Conservation (phyloP, 805 yeast species). For the Candida insectorum region DNA sequence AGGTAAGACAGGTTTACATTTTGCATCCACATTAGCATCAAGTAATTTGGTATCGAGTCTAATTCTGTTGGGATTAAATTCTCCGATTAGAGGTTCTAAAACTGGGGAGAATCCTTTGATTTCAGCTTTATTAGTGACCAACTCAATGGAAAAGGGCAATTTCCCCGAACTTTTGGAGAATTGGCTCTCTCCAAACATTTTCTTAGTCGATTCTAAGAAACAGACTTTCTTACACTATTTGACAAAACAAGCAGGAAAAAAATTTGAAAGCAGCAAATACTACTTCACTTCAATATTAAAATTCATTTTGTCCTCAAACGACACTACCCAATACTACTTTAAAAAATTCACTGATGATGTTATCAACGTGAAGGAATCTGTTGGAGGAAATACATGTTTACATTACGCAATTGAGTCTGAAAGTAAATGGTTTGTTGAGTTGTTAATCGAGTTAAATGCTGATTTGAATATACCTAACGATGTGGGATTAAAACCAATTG, state of each 20-base stretch:
- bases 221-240: constrained; percentile 87
- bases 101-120: constrained; percentile 45
- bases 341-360: constrained; percentile 18
- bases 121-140: constrained; percentile 80
- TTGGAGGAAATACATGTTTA: constrained; percentile 35
- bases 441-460: constrained; percentile 33
- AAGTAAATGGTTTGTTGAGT: constrained; percentile 33
- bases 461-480: constrained; percentile 72
- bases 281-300: constrained; percentile 33
- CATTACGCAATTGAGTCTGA: constrained; percentile 41
- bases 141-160: constrained; percentile 73
- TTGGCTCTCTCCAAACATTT: constrained; percentile 60
- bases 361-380: constrained; percentile 33
- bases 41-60: constrained; percentile 31
- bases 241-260: constrained; percentile 33
- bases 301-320: constrained; percentile 22
- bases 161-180: constrained; percentile 65
- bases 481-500: constrained; percentile 81
- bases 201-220: constrained; percentile 53
- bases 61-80: constrained; percentile 30
- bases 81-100: constrained; percentile 37
- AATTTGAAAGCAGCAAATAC: constrained; percentile 31
- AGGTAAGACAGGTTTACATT: constrained; percentile 43
- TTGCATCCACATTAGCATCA: constrained; percentile 41
- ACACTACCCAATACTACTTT: constrained; percentile 17